Evolutionary conservation across 176 grass and related monocot genomes (phyloP).

Genomic region (Hsuehochloa calcarea): DNA sequence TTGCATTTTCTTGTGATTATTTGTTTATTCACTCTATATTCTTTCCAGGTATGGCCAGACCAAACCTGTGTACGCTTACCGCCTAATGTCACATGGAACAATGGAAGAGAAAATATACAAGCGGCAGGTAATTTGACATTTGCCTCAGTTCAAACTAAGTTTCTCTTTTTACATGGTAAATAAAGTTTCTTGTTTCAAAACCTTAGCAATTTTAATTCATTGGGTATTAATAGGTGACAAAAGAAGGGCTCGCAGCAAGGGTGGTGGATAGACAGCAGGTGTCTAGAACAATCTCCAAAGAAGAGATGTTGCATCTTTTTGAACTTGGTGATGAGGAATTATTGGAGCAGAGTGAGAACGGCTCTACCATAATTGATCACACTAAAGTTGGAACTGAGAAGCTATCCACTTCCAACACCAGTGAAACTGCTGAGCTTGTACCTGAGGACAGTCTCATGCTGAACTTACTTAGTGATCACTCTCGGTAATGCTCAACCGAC

Average conservation of each 20-base stretch:
- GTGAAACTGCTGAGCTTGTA: slow-evolving; percentile 34
- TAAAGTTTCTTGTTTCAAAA: slow-evolving; percentile 21
- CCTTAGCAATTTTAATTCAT: neutral
- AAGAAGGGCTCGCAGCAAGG: slow-evolving; percentile 96
- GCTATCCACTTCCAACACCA: slow-evolving; percentile 25
- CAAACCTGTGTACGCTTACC: slow-evolving; percentile 93
- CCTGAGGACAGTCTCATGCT: slow-evolving; percentile 69
- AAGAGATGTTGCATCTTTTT: slow-evolving; percentile 94
- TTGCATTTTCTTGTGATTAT: slow-evolving; percentile 24
- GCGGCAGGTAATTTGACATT: slow-evolving; percentile 64
- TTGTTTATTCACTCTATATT: slow-evolving; percentile 15
- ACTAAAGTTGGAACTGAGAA: slow-evolving; percentile 33
- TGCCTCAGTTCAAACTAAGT: neutral
- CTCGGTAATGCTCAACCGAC: slow-evolving; percentile 49
- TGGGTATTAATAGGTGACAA: slow-evolving; percentile 69
- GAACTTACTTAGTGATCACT: slow-evolving; percentile 66
- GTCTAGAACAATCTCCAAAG: slow-evolving; percentile 97
- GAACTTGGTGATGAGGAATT: slow-evolving; percentile 94
- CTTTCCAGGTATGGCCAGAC: slow-evolving; percentile 83
- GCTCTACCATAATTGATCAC: slow-evolving; percentile 19
- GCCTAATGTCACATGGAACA: slow-evolving; percentile 87
- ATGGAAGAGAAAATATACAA: slow-evolving; percentile 99
- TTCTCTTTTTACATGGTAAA: slow-evolving; percentile 1
- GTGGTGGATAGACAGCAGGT: slow-evolving; percentile 96
- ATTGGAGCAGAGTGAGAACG: slow-evolving; percentile 45